Base-by-base conservation (phyloP, 768 basidiomycete species). In the Gautieria morchelliformis region DNA sequence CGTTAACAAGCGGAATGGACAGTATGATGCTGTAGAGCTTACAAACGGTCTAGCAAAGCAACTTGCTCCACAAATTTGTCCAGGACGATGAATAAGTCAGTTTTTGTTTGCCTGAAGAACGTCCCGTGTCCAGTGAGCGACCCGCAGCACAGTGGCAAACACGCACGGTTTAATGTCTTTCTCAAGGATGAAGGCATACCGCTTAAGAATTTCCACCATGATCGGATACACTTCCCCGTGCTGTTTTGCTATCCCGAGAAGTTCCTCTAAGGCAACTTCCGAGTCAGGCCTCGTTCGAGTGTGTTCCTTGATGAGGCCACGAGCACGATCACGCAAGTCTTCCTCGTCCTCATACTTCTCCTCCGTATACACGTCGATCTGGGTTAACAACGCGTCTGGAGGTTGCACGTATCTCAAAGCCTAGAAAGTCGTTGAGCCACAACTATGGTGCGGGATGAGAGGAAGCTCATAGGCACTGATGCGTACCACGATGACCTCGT, bases 341-440 rank as follows among this genome's bases (percentile, higher is more conserved):
- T 88, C 84, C 66, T 90, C 87, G 66, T 96, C 93, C 63, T 94
- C 92, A 46, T 85, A 88, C 63, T 90, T 89, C 67, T 94, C 92
- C 60, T 95, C 92, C 0, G 81, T 78, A 63, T 93, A 95, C 27
- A 90, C 76, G 60, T 86, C 80, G 6, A 93, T 70, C 63, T 94
- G 93, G 0, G 77, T 86, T n/a, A 87, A 66, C n/a, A 95, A 70
- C 4, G 63, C 67, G n/a, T 87, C 90, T 7, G 90, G 87, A 1
- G 90, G 89, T 63, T 80, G 78, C 40, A 83, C 73, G 62, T 90
- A 90, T 59, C 84, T 78, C 7, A 94, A 73, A 4, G 82, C 80
- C 92, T 93, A 62, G 12, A 14, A 14, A 9, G 2, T 37, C 8
- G 10, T 37, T 37, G 14, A 37, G 14, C 35, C 51, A 41, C 30